A percentile compares a stretch with the other conserved stretches of the same genome.
phyloP scores from a whole-genome alignment of 805 yeast genomes.

The Nakazawaea wickerhamii region DNA sequence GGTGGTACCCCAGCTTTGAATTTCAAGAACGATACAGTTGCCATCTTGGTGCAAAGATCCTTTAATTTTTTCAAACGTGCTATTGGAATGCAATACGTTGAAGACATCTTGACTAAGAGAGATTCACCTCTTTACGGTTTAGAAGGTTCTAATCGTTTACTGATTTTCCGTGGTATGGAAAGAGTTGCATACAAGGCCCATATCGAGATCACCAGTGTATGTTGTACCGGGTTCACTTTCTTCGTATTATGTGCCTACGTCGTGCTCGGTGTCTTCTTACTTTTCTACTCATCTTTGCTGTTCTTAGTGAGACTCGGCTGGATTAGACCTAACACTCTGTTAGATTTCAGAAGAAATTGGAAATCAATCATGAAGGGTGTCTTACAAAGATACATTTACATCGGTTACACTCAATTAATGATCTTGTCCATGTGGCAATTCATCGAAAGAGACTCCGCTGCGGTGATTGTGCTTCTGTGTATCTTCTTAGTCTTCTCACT shows the following conservation, averaged over 20 bases:
- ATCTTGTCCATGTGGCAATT: constrained; percentile 87
- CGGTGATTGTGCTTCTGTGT: constrained; percentile 77
- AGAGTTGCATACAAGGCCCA: constrained; percentile 72
- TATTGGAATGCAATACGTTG: constrained; percentile 9
- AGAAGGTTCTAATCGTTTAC: constrained; percentile 50
- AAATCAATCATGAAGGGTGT: constrained; percentile 66
- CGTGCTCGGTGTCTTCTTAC: constrained; percentile 53
- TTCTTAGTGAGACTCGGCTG: constrained; percentile 43
- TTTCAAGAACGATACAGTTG: constrained; percentile 53
- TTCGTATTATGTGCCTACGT: constrained; percentile 75
- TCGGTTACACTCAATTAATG: constrained; percentile 79
- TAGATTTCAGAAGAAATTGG: constrained; percentile 52
- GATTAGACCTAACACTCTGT: constrained; percentile 42
- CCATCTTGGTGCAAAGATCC: constrained; percentile 74
- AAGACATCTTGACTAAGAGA: constrained; percentile 20
- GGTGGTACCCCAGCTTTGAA: constrained; percentile 81
- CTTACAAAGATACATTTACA: constrained; percentile 68
- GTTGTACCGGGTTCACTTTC: constrained; percentile 82
- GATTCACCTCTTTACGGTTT: constrained; percentile 29
- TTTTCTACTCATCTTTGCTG: constrained; percentile 46
- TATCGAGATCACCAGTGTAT: constrained; percentile 81
- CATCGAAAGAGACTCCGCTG: constrained; percentile 75
- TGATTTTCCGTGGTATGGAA: constrained; percentile 80
- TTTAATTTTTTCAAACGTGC: constrained; percentile 22
- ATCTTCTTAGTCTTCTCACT: constrained; percentile 59